These are phyloP conservation scores for Scedosporium dehoogii DNA, from an alignment of 2,329 filamentous ascomycete genomes.

Conservation along the genomic window DNA sequence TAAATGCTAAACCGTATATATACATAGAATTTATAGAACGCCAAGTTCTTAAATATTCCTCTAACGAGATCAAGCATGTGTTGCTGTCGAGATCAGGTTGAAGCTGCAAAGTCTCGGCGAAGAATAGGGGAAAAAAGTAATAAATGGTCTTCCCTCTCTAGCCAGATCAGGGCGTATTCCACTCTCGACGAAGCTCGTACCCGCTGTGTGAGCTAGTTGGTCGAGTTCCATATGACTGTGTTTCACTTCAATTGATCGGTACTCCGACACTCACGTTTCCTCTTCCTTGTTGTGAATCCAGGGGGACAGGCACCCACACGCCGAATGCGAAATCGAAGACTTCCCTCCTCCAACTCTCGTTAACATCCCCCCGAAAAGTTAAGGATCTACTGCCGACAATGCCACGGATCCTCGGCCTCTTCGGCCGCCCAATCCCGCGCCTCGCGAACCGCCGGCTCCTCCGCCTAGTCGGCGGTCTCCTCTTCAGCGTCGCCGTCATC, in stretches of 20 bases:
- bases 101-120: background rate
- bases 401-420: constrained; percentile 29
- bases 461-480: constrained; percentile 38
- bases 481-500: constrained; percentile 42
- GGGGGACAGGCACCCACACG: no score
- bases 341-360: background rate
- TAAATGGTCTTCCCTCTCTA: background rate
- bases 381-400: constrained; percentile 18
- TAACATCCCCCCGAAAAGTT: background rate
- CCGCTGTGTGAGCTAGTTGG: background rate
- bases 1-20: background rate
- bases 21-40: background rate
- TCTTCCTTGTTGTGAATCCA: background rate
- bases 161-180: background rate
- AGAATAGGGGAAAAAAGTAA: background rate
- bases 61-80: background rate
- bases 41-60: background rate
- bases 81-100: background rate
- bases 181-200: background rate
- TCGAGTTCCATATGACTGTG: background rate
- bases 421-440: constrained; percentile 38
- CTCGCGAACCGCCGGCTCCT: constrained; percentile 43
- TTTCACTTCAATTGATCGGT: background rate
- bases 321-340: no score
- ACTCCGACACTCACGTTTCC: background rate